Percentiles rank a stretch among this genome's conserved stretches.
phyloP scores from a whole-genome alignment of 208 protist genomes.

The Crithidia expoeki region DNA sequence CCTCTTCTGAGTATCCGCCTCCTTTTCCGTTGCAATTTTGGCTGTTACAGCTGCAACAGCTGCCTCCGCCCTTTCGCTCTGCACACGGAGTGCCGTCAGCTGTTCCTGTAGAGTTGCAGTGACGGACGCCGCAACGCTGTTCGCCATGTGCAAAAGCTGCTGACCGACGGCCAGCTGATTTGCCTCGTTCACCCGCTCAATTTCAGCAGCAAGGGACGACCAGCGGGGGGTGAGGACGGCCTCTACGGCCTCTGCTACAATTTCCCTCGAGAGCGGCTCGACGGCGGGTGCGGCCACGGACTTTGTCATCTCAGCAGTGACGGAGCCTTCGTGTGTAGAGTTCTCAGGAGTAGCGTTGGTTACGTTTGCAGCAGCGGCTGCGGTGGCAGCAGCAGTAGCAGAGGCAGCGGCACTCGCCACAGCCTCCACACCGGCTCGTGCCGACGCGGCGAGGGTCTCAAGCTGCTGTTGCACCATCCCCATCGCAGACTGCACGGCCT shows the following conservation, averaged over 20 bases:
- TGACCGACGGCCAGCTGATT: conserved; percentile 34
- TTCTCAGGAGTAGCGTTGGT: background rate
- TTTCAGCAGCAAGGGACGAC: conserved; percentile 31
- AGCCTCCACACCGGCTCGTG: conserved; percentile 9
- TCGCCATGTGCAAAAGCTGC: conserved; percentile 31
- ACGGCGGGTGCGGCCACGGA: background rate
- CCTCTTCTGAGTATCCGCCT: background rate
- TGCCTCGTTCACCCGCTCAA: conserved; percentile 32
- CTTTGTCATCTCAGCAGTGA: background rate
- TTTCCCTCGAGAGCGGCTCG: conserved; percentile 24
- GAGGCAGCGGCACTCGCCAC: background rate
- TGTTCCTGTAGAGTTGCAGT: conserved; percentile 25
- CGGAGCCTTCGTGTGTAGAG: background rate
- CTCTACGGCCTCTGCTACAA: conserved; percentile 54
- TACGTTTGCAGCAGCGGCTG: background rate
- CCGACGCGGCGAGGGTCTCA: conserved; percentile 4
- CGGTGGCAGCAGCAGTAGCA: conserved; percentile 1
- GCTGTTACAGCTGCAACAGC: background rate
- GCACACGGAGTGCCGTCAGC: conserved; percentile 13
- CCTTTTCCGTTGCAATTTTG: background rate
- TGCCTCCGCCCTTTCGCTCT: background rate
- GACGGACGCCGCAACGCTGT: conserved; percentile 37
- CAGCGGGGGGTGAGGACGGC: conserved; percentile 52
- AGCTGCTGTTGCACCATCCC: conserved; percentile 33
- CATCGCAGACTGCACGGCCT: conserved; percentile 33